Evolutionary conservation across 148 eudicot genomes (phyloP).

Genomic region (Rhododendron simsii): DNA sequence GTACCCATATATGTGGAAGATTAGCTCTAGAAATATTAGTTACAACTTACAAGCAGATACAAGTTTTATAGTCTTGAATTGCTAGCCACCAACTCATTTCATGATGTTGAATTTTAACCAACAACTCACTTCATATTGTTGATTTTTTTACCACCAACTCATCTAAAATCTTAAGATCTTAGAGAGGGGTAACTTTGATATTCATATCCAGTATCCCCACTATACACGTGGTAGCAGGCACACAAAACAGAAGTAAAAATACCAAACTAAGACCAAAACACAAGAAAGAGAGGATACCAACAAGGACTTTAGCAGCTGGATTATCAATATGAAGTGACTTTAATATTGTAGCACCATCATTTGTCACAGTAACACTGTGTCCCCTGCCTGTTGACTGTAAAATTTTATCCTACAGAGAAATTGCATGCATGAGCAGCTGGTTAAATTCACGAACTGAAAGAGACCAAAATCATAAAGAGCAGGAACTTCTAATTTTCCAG

Average conservation of each 20-base stretch:
- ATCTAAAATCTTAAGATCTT: not conserved
- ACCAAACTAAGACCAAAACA: not conserved
- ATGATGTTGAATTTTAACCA: not conserved
- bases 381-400: slow-evolving; percentile 97
- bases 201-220: not conserved
- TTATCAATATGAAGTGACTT: slow-evolving; percentile 96
- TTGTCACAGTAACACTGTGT: slow-evolving; percentile 83
- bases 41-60: not conserved
- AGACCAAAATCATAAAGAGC: not conserved
- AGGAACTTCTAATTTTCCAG: not conserved
- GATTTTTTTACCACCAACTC: not conserved
- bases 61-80: slow-evolving; percentile 1
- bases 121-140: not conserved
- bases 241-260: not conserved
- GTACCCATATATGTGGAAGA: not conserved
- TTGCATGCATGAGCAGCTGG: not conserved
- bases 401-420: slow-evolving; percentile 69
- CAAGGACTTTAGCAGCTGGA: slow-evolving; percentile 97
- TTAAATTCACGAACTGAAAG: not conserved
- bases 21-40: not conserved
- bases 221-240: not conserved
- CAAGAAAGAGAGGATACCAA: slow-evolving; percentile 64
- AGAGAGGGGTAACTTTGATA: not conserved
- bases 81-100: not conserved
- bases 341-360: slow-evolving; percentile 96